Evolutionary conservation across 768 basidiomycete genomes (phyloP).

Genomic region (Dictyophora rubrovolvata): DNA sequence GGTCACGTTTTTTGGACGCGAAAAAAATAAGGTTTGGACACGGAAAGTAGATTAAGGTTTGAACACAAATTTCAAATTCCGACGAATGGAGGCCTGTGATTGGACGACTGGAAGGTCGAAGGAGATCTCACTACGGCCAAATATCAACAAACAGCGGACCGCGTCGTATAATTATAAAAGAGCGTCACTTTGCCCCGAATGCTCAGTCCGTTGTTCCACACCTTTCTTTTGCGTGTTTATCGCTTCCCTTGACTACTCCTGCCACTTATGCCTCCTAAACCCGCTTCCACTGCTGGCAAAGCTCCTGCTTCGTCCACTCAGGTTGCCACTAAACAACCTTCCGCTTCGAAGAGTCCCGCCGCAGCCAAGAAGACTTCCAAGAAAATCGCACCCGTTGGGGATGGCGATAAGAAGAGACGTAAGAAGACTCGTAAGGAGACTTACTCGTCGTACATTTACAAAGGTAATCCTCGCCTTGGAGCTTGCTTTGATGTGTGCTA

Average conservation of each 20-base stretch:
- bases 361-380: conserved; percentile 49
- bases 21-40: conserved; percentile 6
- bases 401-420: conserved; percentile 80
- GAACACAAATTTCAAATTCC: not conserved
- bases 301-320: conserved; percentile 44
- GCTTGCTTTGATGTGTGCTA: not conserved
- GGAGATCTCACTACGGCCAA: not conserved
- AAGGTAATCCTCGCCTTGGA: conserved; percentile 39
- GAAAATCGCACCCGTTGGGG: conserved; percentile 35
- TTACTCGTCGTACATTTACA: conserved; percentile 92
- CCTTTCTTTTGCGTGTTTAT: not conserved
- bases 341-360: conserved; percentile 49
- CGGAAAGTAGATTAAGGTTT: not conserved
- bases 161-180: conserved; percentile 1
- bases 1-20: not conserved
- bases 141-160: conserved; percentile 8
- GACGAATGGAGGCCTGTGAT: not conserved
- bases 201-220: not conserved
- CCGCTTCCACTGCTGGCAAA: conserved; percentile 34
- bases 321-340: conserved; percentile 30
- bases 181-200: not conserved
- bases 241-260: not conserved
- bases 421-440: conserved; percentile 87
- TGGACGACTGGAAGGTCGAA: not conserved
- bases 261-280: conserved; percentile 24